A percentile compares a stretch with the other conserved stretches of the same genome.
Conservation (phyloP, 352 stramenopile genomes). For the Phytophthora chlamydospora region DNA sequence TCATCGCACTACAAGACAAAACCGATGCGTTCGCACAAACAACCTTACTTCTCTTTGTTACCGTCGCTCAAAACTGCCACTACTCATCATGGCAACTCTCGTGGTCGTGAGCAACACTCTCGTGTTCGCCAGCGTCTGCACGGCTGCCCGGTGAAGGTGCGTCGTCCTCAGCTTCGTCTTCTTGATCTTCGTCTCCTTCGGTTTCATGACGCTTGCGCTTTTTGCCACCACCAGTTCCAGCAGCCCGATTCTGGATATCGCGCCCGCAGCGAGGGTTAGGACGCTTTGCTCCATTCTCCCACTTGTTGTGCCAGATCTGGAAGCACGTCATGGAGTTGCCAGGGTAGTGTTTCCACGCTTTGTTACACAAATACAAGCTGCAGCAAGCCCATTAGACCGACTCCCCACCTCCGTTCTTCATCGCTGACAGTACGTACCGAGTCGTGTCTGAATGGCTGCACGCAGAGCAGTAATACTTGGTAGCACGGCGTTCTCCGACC, state of each 20-base stretch:
- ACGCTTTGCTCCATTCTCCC: not conserved
- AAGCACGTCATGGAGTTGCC: not conserved
- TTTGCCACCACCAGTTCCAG: not conserved
- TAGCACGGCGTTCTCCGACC: slow-evolving; percentile 5
- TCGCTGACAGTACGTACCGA: not conserved
- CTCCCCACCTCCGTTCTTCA: too few species aligned
- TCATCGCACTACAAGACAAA: not conserved
- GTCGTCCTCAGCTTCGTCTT: not conserved
- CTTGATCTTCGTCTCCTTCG: not conserved
- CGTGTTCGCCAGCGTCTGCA: not conserved
- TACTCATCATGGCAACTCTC: too few species aligned
- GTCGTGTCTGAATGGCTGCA: slow-evolving; percentile 17
- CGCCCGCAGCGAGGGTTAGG: not conserved
- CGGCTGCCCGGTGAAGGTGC: not conserved
- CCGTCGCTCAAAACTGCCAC: too few species aligned
- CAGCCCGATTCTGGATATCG: slow-evolving; percentile 2
- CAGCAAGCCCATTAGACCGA: not conserved
- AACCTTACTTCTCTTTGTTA: too few species aligned
- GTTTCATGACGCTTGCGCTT: not conserved
- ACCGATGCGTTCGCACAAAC: too few species aligned
- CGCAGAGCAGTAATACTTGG: slow-evolving; percentile 12
- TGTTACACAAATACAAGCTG: not conserved
- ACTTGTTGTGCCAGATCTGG: slow-evolving; percentile 4
- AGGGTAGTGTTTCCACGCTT: not conserved
- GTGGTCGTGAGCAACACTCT: too few species aligned